A percentile compares a stretch with the other conserved stretches of the same genome.
Conservation (phyloP, 2,329 filamentous ascomycete species). For the Colletotrichum caudatum region DNA sequence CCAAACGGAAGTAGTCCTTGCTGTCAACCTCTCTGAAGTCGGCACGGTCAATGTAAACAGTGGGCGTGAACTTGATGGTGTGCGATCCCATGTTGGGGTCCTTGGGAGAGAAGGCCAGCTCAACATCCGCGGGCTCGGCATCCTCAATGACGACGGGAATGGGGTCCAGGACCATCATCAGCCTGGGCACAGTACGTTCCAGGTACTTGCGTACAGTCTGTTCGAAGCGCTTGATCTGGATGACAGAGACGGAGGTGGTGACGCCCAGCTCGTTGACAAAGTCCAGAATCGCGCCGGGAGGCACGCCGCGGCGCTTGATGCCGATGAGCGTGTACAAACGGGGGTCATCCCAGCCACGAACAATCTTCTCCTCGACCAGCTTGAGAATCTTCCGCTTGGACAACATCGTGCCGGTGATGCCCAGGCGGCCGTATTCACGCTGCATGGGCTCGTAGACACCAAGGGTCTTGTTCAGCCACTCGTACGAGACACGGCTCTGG, state of each 20-base stretch:
- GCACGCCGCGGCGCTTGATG: slow-evolving; percentile 85
- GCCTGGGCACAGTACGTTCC: slow-evolving; percentile 85
- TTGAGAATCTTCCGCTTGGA: slow-evolving; percentile 87
- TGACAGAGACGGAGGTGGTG: slow-evolving; percentile 82
- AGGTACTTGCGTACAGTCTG: slow-evolving; percentile 87
- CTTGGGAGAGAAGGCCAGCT: slow-evolving; percentile 86
- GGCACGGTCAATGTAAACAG: slow-evolving; percentile 84
- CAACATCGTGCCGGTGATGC: slow-evolving; percentile 74
- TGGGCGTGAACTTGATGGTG: slow-evolving; percentile 75
- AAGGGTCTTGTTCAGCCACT: slow-evolving; percentile 86
- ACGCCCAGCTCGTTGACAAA: slow-evolving; percentile 94
- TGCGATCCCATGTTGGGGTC: slow-evolving; percentile 75
- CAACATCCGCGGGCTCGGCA: slow-evolving; percentile 71
- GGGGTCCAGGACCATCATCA: slow-evolving; percentile 91
- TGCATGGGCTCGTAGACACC: slow-evolving; percentile 91
- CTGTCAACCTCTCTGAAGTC: slow-evolving; percentile 83
- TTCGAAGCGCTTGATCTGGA: slow-evolving; percentile 86
- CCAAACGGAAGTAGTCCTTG: slow-evolving; percentile 83
- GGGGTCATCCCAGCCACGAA: slow-evolving; percentile 92
- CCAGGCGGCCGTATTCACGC: slow-evolving; percentile 80
- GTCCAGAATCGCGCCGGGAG: slow-evolving; percentile 86
- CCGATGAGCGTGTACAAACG: slow-evolving; percentile 89
- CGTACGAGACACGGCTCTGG: slow-evolving; percentile 86
- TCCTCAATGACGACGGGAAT: slow-evolving; percentile 86
- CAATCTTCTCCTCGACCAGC: slow-evolving; percentile 81